Evolutionary conservation across 2,329 filamentous ascomycete genomes (phyloP), one percentile per base, ranked within the genome.

Genomic region (Phaeophleospora eucalypticola): DNA sequence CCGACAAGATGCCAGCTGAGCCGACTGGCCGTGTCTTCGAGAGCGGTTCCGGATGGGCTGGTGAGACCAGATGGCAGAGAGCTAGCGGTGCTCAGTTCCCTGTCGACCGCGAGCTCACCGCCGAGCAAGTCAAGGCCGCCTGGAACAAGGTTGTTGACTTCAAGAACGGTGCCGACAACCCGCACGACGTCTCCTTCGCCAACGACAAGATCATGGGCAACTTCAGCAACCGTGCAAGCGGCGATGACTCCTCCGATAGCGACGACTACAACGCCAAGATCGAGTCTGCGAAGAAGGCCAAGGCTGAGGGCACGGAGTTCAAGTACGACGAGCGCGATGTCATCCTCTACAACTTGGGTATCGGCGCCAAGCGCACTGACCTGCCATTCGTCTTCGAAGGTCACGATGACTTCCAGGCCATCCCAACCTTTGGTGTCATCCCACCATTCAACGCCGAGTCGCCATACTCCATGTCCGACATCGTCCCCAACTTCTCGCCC

Each of bases 341-440:
- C 41, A 93, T 95, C 61, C 84, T 98, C 40, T 98, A 98, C 79
- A 97, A 96, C 73, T 78, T 98, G 35, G 91, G 91, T 50, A 71
- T 98, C 51, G 93, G 93, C 48, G 90, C 91, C 56, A 96, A 95
- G 77, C 83, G 87, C 58, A 89, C 81, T 21, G 89, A 98, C 52
- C 79, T 98, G 33, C 81, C 84, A 54, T 84, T 94, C 59, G 84
- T 96, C 53, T 98, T 88, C 65, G 93, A 98, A 76, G 87, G 88
- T 63, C 74, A 83, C 63, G 89, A 96, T 45, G 80, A 93, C 68
- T 98, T 98, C 81, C 89, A 96, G 68, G 84, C 88, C 43, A 77
- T 97, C 43, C 93, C 93, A 43, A 94, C 89, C n/a, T 98, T 87
- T 63, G 93, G 90, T 67, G 93, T 97, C 53, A 84, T 98, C 61